A percentile compares a stretch with the other conserved stretches of the same genome.
Evolutionary conservation across 1,284 basidiomycete genomes (phyloP).

Genomic region (Coniophora puteana): DNA sequence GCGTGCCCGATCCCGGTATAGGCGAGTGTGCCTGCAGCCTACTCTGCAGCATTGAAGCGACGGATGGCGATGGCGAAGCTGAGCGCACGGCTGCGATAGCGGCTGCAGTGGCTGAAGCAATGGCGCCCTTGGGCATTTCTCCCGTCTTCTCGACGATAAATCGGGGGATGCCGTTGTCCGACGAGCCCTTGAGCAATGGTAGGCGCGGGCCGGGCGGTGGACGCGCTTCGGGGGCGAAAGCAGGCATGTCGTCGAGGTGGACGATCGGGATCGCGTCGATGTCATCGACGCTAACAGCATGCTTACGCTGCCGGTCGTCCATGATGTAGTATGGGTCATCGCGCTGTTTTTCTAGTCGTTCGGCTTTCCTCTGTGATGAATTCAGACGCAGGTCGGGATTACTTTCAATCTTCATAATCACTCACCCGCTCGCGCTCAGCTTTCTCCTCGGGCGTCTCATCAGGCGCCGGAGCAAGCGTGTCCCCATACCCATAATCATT

Average conservation of each 20-base stretch:
- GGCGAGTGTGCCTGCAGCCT: too few species aligned
- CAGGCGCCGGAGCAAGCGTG: slow-evolving; percentile 24
- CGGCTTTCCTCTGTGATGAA: slow-evolving; percentile 68
- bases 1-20: too few species aligned
- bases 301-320: slow-evolving; percentile 48
- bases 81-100: slow-evolving; percentile 19
- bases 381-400: too few species aligned
- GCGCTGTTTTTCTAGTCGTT: slow-evolving; percentile 66
- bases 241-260: slow-evolving; percentile 61
- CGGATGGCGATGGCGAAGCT: too few species aligned
- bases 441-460: slow-evolving; percentile 55
- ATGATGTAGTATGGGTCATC: slow-evolving; percentile 90
- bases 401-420: slow-evolving; percentile 9
- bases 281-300: slow-evolving; percentile 54
- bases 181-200: slow-evolving; percentile 30
- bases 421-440: slow-evolving; percentile 58
- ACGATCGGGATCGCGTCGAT: slow-evolving; percentile 86
- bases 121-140: slow-evolving; percentile 77
- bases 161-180: slow-evolving; percentile 26
- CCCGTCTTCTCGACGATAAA: slow-evolving; percentile 76
- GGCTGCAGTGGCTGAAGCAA: slow-evolving; percentile 19
- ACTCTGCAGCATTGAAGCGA: too few species aligned
- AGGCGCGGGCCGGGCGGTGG: slow-evolving; percentile 24
- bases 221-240: slow-evolving; percentile 36
- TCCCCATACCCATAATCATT: slow-evolving; percentile 31